Evolutionary conservation across 192 early-diverging fungal species (phyloP).

Genomic region (Paraglomus occultum): DNA sequence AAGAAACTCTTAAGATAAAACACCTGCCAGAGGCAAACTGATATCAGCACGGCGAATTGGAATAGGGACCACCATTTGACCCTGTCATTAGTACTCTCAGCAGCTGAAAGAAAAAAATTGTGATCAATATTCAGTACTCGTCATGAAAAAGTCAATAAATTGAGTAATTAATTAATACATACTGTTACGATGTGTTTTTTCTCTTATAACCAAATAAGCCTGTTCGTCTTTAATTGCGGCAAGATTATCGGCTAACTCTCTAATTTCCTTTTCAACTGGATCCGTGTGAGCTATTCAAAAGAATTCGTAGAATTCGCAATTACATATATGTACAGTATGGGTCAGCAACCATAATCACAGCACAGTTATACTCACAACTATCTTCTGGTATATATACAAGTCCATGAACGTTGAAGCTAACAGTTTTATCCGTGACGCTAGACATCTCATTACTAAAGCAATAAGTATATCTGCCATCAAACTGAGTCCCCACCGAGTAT

Average conservation of each 20-base stretch:
- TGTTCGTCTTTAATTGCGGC: conserved; percentile 68
- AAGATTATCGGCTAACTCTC: conserved; percentile 59
- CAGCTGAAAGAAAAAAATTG: conserved; percentile 48
- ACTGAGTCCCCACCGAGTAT: conserved; percentile 43
- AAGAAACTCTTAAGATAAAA: conserved; percentile 74
- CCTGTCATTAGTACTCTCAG: conserved; percentile 75
- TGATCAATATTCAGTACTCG: background rate
- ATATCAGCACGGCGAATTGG: conserved; percentile 58
- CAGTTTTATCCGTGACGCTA: conserved; percentile 53
- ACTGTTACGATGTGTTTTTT: conserved; percentile 68
- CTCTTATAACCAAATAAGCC: conserved; percentile 63
- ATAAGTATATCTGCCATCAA: conserved; percentile 61
- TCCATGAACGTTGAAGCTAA: conserved; percentile 59
- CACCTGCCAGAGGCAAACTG: conserved; percentile 71
- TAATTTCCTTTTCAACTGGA: conserved; percentile 64
- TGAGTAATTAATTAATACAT: conserved; percentile 34
- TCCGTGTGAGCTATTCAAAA: conserved; percentile 41
- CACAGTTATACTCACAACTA: conserved; percentile 37
- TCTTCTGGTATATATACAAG: conserved; percentile 41
- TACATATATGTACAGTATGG: conserved; percentile 26
- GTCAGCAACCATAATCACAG: conserved; percentile 29
- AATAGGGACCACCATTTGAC: conserved; percentile 78
- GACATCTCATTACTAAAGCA: conserved; percentile 79
- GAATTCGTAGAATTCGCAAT: conserved; percentile 5
- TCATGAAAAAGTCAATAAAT: conserved; percentile 9